Base-by-base conservation (phyloP, 768 basidiomycete genomes). In the Termitomyces sp. region DNA sequence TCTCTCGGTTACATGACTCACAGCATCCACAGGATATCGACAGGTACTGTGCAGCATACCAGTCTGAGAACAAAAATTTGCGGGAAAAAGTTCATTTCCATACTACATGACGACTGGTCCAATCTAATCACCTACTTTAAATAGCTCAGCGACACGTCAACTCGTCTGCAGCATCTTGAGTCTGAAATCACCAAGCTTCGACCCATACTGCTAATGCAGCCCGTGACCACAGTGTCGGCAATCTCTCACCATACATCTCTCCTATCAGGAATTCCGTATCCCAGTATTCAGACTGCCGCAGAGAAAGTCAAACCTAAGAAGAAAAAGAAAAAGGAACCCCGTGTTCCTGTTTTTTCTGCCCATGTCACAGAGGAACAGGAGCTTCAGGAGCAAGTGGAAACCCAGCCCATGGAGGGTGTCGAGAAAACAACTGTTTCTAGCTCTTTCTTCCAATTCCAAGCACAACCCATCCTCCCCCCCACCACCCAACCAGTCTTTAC, bases 131-230 rank as follows among this genome's bases (percentile, higher is more conserved):
- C 63, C 6, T 58, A 7, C 59, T 27, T 58, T 16, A 2, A 2
- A 24, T 67, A 91, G 89, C 75, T 92, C 6, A 69, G 76, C 46
- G 85, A 88, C 57, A 76, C 82, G 0, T 82, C 86, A 61, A 65
- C 68, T 6, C 81, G 87, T 41, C 70, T 86, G 12, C 70, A 77
- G 27, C 62, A 75, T 2, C 77, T 92, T 0, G 89, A 91, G 71
- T 66, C 77, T 12, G 89, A 92, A 67, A 75, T 91, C 8, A 69
- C 74, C 2, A 82, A 83, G 61, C 78, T 92, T 34, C 83, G 84
- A 49, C 90, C 90, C 0, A 70, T 90, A 37, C 76, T 92, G 47
- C 73, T 89, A 15, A 83, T 89, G 79, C 83, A 86, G 50, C 82
- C 86, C 20, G 75, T 72, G 22, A 63, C 74, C 42, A 54, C 61